These are phyloP conservation scores for Geotrichum ghanense DNA, from an alignment of 805 yeast genomes.

Conservation along the genomic window DNA sequence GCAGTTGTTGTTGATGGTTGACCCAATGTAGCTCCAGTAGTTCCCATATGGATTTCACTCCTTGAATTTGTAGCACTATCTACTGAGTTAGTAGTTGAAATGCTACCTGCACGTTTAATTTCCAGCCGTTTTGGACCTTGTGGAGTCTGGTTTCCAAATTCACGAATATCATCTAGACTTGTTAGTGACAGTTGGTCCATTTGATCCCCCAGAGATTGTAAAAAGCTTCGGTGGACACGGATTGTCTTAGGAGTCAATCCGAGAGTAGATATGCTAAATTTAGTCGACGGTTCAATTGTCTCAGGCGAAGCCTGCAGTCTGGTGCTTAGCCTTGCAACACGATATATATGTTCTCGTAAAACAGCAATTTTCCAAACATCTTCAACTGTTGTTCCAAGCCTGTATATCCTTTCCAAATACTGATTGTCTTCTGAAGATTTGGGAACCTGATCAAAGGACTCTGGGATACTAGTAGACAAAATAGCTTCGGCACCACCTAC, in stretches of 20 bases:
- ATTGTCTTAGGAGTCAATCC: neutral
- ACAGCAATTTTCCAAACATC: slow-evolving; percentile 79
- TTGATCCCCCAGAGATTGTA: slow-evolving; percentile 1
- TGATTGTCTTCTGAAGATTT: slow-evolving; percentile 23
- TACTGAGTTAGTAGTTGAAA: neutral
- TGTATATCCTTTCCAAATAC: slow-evolving; percentile 58
- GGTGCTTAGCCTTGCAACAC: slow-evolving; percentile 12
- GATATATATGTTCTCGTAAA: slow-evolving; percentile 54
- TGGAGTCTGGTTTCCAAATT: neutral
- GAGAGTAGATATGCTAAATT: neutral
- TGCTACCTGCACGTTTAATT: neutral
- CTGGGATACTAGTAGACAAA: slow-evolving; percentile 1
- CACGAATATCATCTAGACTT: slow-evolving; percentile 1
- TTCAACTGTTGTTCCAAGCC: slow-evolving; percentile 59
- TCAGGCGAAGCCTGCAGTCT: neutral
- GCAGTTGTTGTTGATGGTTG: slow-evolving; percentile 9
- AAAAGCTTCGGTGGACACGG: slow-evolving; percentile 3
- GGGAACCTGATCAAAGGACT: neutral
- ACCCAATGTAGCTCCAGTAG: neutral
- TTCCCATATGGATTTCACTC: slow-evolving; percentile 1
- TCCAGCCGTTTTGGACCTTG: neutral
- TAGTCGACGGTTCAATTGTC: neutral
- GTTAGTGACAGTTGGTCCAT: neutral
- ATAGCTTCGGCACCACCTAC: slow-evolving; percentile 1
- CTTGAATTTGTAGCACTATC: neutral